A percentile compares a stretch with the other conserved stretches of the same genome.
phyloP scores from a whole-genome alignment of 2,329 filamentous ascomycete genomes.

The Erysiphe pulchra region DNA sequence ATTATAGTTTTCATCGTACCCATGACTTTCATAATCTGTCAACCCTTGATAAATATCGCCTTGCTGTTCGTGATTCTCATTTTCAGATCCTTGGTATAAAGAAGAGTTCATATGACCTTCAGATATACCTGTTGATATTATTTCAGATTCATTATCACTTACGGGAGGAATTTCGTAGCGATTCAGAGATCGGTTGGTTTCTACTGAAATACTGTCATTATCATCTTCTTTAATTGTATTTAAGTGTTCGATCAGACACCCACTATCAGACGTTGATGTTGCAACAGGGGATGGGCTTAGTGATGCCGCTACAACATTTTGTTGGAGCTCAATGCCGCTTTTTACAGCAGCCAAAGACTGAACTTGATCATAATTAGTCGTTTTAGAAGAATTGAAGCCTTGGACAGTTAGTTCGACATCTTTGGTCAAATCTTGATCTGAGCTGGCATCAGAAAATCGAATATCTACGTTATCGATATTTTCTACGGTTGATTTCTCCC shows the following conservation, averaged over 20 bases:
- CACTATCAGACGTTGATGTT: too few species aligned
- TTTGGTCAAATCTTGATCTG: too few species aligned
- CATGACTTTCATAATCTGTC: neutral
- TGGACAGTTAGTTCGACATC: too few species aligned
- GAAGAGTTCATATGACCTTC: neutral
- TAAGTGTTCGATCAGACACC: neutral
- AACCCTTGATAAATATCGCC: neutral
- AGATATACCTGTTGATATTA: neutral
- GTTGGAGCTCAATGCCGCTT: conserved; percentile 1
- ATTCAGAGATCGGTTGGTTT: neutral
- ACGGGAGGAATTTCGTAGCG: neutral
- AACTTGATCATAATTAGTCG: too few species aligned
- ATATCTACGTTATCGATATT: neutral
- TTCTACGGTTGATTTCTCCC: neutral
- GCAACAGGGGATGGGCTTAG: too few species aligned
- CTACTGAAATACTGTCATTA: neutral
- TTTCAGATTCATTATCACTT: neutral
- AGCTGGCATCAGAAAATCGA: too few species aligned
- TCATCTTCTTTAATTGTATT: conserved; percentile 3
- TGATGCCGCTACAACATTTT: conserved; percentile 4
- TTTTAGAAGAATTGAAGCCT: too few species aligned
- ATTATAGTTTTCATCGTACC: conserved; percentile 3
- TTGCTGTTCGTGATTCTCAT: conserved; percentile 1
- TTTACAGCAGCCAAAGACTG: too few species aligned
- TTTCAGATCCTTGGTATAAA: neutral